These are phyloP conservation scores for Chaetothyriales sp. DNA, from an alignment of 2,329 filamentous ascomycete genomes.

Conservation along the genomic window DNA sequence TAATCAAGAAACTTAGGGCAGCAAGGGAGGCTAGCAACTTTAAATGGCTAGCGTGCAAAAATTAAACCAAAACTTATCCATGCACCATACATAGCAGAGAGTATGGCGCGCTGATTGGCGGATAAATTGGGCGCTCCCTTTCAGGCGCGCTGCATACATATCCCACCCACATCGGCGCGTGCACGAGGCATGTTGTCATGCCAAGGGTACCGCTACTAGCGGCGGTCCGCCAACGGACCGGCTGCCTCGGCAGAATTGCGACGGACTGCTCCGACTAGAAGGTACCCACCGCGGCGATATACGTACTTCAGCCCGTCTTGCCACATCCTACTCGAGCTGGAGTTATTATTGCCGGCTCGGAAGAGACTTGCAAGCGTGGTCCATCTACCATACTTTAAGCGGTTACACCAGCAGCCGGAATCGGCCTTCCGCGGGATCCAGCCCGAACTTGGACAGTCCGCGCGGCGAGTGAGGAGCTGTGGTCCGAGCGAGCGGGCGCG, in stretches of 20 bases:
- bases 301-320: not conserved
- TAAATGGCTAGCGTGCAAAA: too few relatives aligned
- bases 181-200: not conserved
- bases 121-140: not conserved
- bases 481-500: too few relatives aligned
- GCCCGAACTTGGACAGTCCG: not conserved
- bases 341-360: not conserved
- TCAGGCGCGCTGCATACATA: not conserved
- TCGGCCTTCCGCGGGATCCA: slow-evolving; percentile 2
- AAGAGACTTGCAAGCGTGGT: slow-evolving; percentile 2
- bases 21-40: too few relatives aligned
- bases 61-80: too few relatives aligned
- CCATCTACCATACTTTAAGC: slow-evolving; percentile 6
- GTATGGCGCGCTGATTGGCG: not conserved
- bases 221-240: not conserved
- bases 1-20: too few relatives aligned
- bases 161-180: not conserved
- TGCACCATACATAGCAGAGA: too few relatives aligned
- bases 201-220: not conserved
- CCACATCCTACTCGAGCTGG: not conserved
- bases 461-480: too few relatives aligned
- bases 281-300: not conserved
- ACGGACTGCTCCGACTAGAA: not conserved
- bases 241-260: not conserved
- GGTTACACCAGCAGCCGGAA: slow-evolving; percentile 6